phyloP scores from a whole-genome alignment of 192 early-diverging fungal species.

The Backusella macrospora region DNA sequence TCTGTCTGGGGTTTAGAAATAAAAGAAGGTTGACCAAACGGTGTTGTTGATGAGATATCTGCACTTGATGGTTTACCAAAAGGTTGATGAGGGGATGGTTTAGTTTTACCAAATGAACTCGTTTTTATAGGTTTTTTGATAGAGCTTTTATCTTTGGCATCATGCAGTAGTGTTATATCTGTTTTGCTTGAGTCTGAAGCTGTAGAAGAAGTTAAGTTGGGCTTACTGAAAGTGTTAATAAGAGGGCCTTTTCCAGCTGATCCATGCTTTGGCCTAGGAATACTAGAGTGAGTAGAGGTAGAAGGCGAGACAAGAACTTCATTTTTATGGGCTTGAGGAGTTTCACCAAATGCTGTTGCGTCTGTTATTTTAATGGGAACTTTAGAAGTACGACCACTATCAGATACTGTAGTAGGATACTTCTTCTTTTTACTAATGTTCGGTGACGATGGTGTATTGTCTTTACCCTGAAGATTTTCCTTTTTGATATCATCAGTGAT shows the following conservation, averaged over 20 bases:
- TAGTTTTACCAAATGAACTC: not conserved
- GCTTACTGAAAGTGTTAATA: not conserved
- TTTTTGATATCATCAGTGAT: not conserved
- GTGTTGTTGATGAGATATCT: not conserved
- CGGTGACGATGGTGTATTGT: not conserved
- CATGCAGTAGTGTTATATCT: not conserved
- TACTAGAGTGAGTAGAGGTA: not conserved
- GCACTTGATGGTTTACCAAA: not conserved
- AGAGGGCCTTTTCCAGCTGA: not conserved
- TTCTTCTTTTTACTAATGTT: not conserved
- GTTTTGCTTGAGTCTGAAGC: not conserved
- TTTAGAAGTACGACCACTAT: not conserved
- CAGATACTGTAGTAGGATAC: not conserved
- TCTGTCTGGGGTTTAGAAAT: not conserved
- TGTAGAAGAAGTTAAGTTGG: not conserved
- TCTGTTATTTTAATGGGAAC: not conserved
- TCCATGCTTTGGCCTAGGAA: not conserved
- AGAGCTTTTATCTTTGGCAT: not conserved
- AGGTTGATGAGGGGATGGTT: not conserved
- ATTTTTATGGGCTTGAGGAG: not conserved
- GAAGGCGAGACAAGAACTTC: not conserved
- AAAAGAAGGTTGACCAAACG: not conserved
- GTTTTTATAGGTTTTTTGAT: not conserved
- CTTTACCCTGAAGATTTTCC: not conserved
- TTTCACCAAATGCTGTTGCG: not conserved